Evolutionary conservation across 2,329 filamentous ascomycete genomes (phyloP).

Genomic region (Clonostachys solani): DNA sequence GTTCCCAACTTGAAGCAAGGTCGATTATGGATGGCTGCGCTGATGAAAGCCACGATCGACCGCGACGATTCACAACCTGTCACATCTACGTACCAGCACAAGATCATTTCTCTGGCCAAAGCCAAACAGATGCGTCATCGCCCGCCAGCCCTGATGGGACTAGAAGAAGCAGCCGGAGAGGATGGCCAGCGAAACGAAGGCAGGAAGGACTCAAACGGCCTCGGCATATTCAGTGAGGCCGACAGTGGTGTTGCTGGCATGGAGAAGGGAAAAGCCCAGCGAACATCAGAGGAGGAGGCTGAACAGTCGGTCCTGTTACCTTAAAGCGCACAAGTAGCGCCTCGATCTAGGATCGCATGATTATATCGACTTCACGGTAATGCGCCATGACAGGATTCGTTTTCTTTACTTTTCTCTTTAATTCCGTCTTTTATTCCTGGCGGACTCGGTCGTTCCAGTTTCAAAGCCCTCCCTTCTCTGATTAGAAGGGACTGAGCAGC

Average conservation of each 20-base stretch:
- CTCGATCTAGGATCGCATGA: not conserved
- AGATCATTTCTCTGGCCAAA: constrained; percentile 90
- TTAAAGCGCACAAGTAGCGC: not conserved
- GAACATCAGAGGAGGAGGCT: too few relatives aligned
- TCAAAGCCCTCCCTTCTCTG: too few relatives aligned
- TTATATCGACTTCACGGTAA: too few relatives aligned
- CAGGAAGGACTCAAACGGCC: constrained; percentile 23
- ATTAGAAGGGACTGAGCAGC: too few relatives aligned
- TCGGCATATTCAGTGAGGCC: constrained; percentile 37
- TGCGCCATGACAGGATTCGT: too few relatives aligned
- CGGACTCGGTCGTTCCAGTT: too few relatives aligned
- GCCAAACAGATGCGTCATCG: constrained; percentile 84
- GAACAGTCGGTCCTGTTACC: not conserved
- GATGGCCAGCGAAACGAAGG: constrained; percentile 9
- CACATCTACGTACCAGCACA: constrained; percentile 91
- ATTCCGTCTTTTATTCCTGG: too few relatives aligned
- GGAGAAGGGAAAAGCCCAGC: not conserved
- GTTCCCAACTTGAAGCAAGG: constrained; percentile 87
- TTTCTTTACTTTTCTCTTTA: too few relatives aligned
- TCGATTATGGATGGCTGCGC: constrained; percentile 93
- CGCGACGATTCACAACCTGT: constrained; percentile 77
- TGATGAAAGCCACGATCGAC: constrained; percentile 99
- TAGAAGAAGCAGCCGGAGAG: constrained; percentile 38
- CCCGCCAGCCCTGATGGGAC: constrained; percentile 81
- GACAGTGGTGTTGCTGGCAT: constrained; percentile 22